Base-by-base conservation (phyloP, 805 yeast species). In the Yamadazyma laniorum region DNA sequence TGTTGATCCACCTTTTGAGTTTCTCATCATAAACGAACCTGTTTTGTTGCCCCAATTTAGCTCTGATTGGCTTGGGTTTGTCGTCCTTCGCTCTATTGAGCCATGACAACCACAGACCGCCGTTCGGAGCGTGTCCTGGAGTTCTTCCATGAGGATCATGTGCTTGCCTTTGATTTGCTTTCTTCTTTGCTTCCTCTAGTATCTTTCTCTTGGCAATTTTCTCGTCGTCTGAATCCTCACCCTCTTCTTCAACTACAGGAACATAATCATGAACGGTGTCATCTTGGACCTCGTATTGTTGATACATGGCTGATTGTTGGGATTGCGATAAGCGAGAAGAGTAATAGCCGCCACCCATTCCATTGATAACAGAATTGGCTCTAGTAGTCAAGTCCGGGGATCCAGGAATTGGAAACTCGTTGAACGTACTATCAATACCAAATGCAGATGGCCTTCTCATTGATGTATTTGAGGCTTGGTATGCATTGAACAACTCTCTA, bases 1-100 rank as follows among this genome's bases (percentile, higher is more conserved):
- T 77, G 54, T 87, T 82, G 36, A 93, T 78, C 96, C 97, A 93
- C 52, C 96, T 75, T 56, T 83, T 81, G 54, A 84, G 73, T 42
- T 84, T 79, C 51, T 86, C 91, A 63, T 90, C 96, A 58, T 79
- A 93, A 52, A 77, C 75, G 55, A 93, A 83, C 13, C 76, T 67
- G 54, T 72, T 83, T 42, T 79, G 74, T 40, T 84, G 86, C 9
- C 98, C 99, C 37, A 93, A 64, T 49, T 93, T 88, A 25, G 96
- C 98, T 46, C 79, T 77, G 44, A 81, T 74, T 0, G 89, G 85
- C 53, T 85, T 86, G 27, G 86, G 87, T 36, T 78, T 85, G 32
- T 77, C 81, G 19, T 77, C 74, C 31, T 72, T 72, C 9, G 14
- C 17, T 30, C 40, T 31, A 22, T 42, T 40, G 22, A 45, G 40